Evolutionary conservation across 345 rosid species (phyloP), one percentile per base, ranked within the genome.

Genomic region (Noccaea bulbosa): DNA sequence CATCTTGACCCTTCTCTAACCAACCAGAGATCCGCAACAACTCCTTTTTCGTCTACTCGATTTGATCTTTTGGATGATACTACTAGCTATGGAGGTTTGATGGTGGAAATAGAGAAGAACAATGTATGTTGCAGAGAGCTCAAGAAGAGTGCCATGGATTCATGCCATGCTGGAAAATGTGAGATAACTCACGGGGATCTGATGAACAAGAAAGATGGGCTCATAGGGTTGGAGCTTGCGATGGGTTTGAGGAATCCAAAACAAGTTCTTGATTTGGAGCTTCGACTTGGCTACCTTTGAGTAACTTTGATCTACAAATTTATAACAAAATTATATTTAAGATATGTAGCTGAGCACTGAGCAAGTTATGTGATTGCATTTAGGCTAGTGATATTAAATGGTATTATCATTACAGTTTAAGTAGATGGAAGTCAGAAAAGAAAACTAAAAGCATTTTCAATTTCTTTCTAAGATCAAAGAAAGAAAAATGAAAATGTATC

Each of bases 201-300:
- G 64, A 74, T 77, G 74, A 72, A 71, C 54, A 64, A 78, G 71
- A 72, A 60, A 71, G 79, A 54, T 65, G 69, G 50, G 34, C 67
- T 58, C 60, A 57, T 82, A 17, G 79, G 79, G 58, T 78, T 82
- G 79, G 84, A 84, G 10, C 77, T 84, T 75, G 88, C 71, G 70
- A 78, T 79, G 69, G 71, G 72, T 27, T 72, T 75, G 46, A 83
- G 72, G 67, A 83, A 80, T 62, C 75, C 85, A 3, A 77, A 77
- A 35, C 82, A 81, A 47, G 82, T 72, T 62, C 58, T 87, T 61
- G 91, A 87, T 74, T 87, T 87, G 80, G 91, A 87, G 80, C 91
- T 87, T 77, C 80, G 88, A 72, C 91, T 87, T 52, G 91, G 91
- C 15, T 77, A 69, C 71, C 70, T 76, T 46, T 67, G 61, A 24